Conservation (phyloP, 208 protist species). For the Tetramitus jugosus region DNA sequence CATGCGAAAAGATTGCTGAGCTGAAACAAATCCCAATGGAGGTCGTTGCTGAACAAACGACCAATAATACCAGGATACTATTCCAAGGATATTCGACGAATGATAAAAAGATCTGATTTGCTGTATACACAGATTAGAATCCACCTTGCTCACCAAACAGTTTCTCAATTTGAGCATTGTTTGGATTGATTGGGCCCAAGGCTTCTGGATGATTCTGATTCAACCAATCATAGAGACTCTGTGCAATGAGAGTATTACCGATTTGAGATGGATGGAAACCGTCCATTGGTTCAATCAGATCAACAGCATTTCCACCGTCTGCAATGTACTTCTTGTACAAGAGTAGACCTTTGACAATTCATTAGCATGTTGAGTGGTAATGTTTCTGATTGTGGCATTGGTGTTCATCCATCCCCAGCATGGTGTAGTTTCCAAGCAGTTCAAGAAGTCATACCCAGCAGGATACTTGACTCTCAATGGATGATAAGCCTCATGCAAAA, state of each 20-base stretch:
- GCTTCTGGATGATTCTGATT: constrained; percentile 36
- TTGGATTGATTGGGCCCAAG: constrained; percentile 51
- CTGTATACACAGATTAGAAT: too few species aligned
- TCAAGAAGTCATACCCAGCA: constrained; percentile 55
- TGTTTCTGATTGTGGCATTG: constrained; percentile 50
- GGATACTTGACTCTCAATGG: constrained; percentile 48
- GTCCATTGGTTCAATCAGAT: constrained; percentile 62
- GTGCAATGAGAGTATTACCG: constrained; percentile 41
- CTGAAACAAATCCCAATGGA: not conserved
- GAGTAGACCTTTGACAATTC: constrained; percentile 33
- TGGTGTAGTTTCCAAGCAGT: constrained; percentile 53
- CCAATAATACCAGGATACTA: not conserved
- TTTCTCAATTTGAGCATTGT: constrained; percentile 51
- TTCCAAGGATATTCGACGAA: not conserved
- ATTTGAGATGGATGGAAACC: constrained; percentile 62
- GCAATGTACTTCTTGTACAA: constrained; percentile 28
- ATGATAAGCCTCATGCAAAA: constrained; percentile 47
- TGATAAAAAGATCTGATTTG: too few species aligned
- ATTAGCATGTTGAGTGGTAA: constrained; percentile 37
- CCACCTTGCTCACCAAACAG: constrained; percentile 63
- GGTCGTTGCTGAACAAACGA: not conserved
- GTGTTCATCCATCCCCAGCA: constrained; percentile 64
- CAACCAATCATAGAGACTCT: constrained; percentile 43
- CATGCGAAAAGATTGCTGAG: not conserved
- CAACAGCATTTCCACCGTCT: constrained; percentile 2